These are phyloP conservation scores for Platanus orientalis DNA, from an alignment of 164 flowering plant species.

Conservation along the genomic window DNA sequence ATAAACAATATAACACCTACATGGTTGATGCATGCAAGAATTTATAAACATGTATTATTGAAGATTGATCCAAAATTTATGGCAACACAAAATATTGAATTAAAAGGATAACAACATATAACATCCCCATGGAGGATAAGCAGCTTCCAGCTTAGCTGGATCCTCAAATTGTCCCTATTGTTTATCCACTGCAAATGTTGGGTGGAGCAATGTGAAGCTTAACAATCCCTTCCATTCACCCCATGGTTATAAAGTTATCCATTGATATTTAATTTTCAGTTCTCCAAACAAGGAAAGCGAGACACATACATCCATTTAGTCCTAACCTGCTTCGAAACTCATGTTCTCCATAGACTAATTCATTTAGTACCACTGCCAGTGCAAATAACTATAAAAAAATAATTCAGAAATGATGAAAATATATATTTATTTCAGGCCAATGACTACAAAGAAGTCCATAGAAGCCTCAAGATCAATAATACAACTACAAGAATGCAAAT, in stretches of 20 bases:
- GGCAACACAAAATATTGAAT: too few relatives aligned
- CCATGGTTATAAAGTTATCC: constrained; percentile 44
- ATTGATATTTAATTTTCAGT: constrained; percentile 52
- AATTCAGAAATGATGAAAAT: too few relatives aligned
- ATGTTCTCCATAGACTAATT: constrained; percentile 19
- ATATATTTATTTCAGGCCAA: too few relatives aligned
- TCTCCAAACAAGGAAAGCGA: constrained; percentile 78
- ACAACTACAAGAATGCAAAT: background rate
- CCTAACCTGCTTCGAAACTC: constrained; percentile 19
- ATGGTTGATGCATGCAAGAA: background rate
- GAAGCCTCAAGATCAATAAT: background rate
- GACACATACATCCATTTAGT: constrained; percentile 40
- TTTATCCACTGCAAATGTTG: constrained; percentile 23
- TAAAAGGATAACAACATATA: background rate
- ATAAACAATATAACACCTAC: background rate
- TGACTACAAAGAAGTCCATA: too few relatives aligned
- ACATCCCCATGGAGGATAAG: constrained; percentile 98
- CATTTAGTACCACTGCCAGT: too few relatives aligned
- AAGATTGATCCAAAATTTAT: background rate
- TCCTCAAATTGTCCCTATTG: constrained; percentile 21
- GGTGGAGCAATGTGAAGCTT: constrained; percentile 21
- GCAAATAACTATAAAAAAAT: too few relatives aligned
- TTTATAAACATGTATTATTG: too few relatives aligned
- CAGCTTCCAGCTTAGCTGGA: constrained; percentile 37
- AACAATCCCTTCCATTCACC: constrained; percentile 64